Evolutionary conservation across 495 filamentous ascomycete genomes (phyloP).

Genomic region (Rusavskia elegans): DNA sequence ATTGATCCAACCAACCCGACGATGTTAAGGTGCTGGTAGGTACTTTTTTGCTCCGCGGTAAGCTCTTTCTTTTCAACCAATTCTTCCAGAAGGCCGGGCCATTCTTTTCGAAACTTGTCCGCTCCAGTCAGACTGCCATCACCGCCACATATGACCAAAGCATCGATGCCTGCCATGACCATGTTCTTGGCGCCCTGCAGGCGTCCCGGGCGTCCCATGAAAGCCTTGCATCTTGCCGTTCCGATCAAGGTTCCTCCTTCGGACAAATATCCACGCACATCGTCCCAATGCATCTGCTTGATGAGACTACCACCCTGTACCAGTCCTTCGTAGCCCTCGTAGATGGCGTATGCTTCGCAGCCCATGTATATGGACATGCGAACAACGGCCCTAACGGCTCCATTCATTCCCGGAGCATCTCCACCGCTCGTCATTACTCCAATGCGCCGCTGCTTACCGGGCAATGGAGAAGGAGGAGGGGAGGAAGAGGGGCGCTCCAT

Average conservation of each 20-base stretch:
- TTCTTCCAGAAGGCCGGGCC: constrained; percentile 74
- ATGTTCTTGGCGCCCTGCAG: constrained; percentile 82
- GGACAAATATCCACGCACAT: constrained; percentile 86
- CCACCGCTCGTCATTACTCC: constrained; percentile 94
- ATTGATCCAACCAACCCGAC: constrained; percentile 94
- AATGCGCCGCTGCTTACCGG: constrained; percentile 58
- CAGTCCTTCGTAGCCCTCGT: constrained; percentile 92
- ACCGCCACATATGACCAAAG: constrained; percentile 90
- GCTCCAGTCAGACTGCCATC: constrained; percentile 95
- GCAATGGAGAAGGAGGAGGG: constrained; percentile 3
- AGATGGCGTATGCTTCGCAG: constrained; percentile 79
- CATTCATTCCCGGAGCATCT: constrained; percentile 97
- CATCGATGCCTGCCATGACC: constrained; percentile 83
- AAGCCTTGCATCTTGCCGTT: constrained; percentile 78
- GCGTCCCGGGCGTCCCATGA: constrained; percentile 74
- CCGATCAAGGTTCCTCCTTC: constrained; percentile 96
- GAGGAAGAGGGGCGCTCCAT: too few relatives aligned
- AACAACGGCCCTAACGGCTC: constrained; percentile 82
- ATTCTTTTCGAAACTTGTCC: constrained; percentile 82
- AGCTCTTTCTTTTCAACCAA: constrained; percentile 56
- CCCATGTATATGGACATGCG: constrained; percentile 76
- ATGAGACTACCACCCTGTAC: constrained; percentile 83
- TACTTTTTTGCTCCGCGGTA: constrained; percentile 47
- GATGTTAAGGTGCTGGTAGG: constrained; percentile 77
- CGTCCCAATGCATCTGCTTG: constrained; percentile 75